Conservation (phyloP, 495 filamentous ascomycete species). For the Penicillium longicatenatum region DNA sequence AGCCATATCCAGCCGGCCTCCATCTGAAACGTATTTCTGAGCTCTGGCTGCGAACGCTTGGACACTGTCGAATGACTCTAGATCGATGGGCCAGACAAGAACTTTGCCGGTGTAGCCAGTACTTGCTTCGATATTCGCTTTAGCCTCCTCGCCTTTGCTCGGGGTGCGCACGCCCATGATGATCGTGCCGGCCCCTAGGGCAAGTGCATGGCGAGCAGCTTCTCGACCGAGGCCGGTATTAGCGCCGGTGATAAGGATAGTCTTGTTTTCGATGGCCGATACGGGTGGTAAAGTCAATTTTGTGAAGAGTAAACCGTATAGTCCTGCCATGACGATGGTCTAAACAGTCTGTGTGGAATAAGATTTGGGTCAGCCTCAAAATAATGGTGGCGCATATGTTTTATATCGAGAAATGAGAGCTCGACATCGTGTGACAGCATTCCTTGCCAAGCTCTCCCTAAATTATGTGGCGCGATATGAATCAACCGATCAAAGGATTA, state of each 20-base stretch:
- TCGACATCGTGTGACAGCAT: no score
- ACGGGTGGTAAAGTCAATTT: conserved; percentile 1
- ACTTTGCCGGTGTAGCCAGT: neutral
- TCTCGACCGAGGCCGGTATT: conserved; percentile 11
- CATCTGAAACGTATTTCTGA: neutral
- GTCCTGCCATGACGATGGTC: neutral
- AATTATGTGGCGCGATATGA: no score
- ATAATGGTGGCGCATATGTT: no score
- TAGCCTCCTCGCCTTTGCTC: neutral
- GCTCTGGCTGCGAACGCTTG: neutral
- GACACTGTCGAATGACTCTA: neutral
- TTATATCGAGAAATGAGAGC: no score
- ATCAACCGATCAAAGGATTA: no score
- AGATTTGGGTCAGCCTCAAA: no score
- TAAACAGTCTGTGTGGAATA: no score
- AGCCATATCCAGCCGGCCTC: neutral
- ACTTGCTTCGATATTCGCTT: neutral
- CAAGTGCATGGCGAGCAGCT: conserved; percentile 1
- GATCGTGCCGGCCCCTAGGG: neutral
- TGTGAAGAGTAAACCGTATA: neutral
- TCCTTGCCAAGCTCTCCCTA: no score
- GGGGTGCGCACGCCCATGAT: conserved; percentile 1
- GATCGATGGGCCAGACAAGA: conserved; percentile 2
- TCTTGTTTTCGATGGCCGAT: neutral
- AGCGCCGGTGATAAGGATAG: conserved; percentile 10